Evolutionary conservation across 2,329 filamentous ascomycete species (phyloP).

Genomic region (Fusarium neocosmosporiellum): DNA sequence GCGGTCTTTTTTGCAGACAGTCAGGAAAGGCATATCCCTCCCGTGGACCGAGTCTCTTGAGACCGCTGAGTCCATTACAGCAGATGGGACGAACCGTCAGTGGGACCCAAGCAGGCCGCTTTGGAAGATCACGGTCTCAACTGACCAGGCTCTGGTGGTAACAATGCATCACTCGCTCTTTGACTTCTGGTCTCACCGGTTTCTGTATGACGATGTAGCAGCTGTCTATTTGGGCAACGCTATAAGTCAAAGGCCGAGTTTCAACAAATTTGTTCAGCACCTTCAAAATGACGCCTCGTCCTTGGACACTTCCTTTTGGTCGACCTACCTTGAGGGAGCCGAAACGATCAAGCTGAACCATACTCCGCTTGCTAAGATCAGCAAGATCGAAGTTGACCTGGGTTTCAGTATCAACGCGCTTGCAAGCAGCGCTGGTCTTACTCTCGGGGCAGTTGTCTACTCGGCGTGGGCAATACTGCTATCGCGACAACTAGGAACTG

Average conservation of each 20-base stretch:
- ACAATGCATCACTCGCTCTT: slow-evolving; percentile 49
- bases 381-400: slow-evolving; percentile 4
- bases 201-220: slow-evolving; percentile 43
- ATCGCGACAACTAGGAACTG: not conserved
- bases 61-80: not conserved
- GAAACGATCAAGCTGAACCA: slow-evolving; percentile 12
- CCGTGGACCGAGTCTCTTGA: not conserved
- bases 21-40: not conserved
- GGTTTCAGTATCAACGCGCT: not conserved
- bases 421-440: not conserved
- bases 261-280: slow-evolving; percentile 5
- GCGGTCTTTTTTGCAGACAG: not conserved
- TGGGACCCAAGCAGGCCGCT: not conserved
- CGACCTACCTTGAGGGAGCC: not conserved
- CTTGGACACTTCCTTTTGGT: slow-evolving; percentile 10
- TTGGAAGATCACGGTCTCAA: not conserved
- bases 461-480: slow-evolving; percentile 31
- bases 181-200: slow-evolving; percentile 48
- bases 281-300: not conserved
- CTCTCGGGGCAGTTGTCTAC: slow-evolving; percentile 25
- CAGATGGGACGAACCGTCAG: not conserved
- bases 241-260: not conserved
- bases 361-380: not conserved
- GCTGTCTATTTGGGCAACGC: not conserved
- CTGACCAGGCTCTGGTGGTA: slow-evolving; percentile 35